Evolutionary conservation across 2,329 filamentous ascomycete species (phyloP).

Genomic region (Penicillium sp.): DNA sequence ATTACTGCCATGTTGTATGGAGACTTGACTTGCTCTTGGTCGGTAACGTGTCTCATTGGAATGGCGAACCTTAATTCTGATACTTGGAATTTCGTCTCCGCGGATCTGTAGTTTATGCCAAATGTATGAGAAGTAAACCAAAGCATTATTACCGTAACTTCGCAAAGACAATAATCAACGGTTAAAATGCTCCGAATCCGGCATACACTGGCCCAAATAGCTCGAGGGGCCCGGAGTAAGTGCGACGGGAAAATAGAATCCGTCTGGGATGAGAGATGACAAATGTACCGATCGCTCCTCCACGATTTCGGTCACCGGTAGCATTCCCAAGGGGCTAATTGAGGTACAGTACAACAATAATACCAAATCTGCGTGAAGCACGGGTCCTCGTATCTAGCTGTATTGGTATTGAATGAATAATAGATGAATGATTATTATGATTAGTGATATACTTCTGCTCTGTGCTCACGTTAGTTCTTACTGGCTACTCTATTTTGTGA

Average conservation of each 20-base stretch:
- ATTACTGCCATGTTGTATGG: neutral
- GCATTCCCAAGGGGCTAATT: slow-evolving; percentile 16
- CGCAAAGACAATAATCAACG: slow-evolving; percentile 9
- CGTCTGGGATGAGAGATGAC: slow-evolving; percentile 38
- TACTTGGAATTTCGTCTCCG: neutral
- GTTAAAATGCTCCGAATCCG: slow-evolving; percentile 32
- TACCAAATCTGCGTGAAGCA: slow-evolving; percentile 3
- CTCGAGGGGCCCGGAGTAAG: slow-evolving; percentile 18
- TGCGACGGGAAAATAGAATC: slow-evolving; percentile 43
- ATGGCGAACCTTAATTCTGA: neutral
- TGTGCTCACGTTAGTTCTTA: neutral
- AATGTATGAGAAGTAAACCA: neutral
- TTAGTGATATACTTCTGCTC: neutral
- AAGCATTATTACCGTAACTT: neutral
- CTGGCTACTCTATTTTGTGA: neutral
- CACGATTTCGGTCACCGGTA: slow-evolving; percentile 39
- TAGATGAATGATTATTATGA: neutral
- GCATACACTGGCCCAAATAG: slow-evolving; percentile 27
- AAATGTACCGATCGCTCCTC: slow-evolving; percentile 42
- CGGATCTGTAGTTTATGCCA: neutral
- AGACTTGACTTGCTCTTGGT: neutral
- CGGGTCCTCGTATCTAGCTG: neutral
- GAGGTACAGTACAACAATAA: slow-evolving; percentile 3
- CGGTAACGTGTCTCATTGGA: neutral
- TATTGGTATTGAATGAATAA: neutral